These are phyloP conservation scores for Trypanosoma caninum DNA, from an alignment of 208 protist species.

Conservation along the genomic window DNA sequence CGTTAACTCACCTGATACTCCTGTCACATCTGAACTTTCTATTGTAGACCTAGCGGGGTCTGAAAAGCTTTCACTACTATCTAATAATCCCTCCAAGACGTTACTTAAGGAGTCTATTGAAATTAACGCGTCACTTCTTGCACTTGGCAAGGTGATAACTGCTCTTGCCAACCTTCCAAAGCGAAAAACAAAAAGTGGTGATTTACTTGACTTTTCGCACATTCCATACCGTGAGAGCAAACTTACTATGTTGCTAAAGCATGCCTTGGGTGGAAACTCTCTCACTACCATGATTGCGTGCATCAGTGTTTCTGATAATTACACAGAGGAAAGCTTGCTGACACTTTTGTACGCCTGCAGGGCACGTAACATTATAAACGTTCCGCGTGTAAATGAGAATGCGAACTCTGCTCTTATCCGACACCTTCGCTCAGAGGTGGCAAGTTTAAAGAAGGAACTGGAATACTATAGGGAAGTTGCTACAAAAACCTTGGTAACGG, in stretches of 20 bases:
- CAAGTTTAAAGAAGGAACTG: slow-evolving; percentile 76
- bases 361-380: slow-evolving; percentile 87
- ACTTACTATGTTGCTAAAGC: slow-evolving; percentile 87
- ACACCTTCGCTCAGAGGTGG: slow-evolving; percentile 67
- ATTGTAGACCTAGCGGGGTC: slow-evolving; percentile 92
- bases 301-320: slow-evolving; percentile 76
- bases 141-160: slow-evolving; percentile 91
- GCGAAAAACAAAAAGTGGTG: not conserved
- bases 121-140: slow-evolving; percentile 91
- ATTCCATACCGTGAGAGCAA: slow-evolving; percentile 91
- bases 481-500: too few species aligned
- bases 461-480: slow-evolving; percentile 59
- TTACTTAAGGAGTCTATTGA: slow-evolving; percentile 86
- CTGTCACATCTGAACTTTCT: slow-evolving; percentile 66
- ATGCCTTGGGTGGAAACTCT: slow-evolving; percentile 74
- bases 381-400: slow-evolving; percentile 82
- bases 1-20: slow-evolving; percentile 23
- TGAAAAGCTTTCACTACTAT: slow-evolving; percentile 71
- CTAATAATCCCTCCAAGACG: slow-evolving; percentile 39
- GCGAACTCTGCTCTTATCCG: slow-evolving; percentile 58
- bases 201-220: slow-evolving; percentile 26
- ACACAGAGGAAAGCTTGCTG: slow-evolving; percentile 86
- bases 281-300: slow-evolving; percentile 88
- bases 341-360: slow-evolving; percentile 89
- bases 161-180: slow-evolving; percentile 42